A percentile compares a stretch with the other conserved stretches of the same genome.
phyloP scores from a whole-genome alignment of 2,329 filamentous ascomycete species.

The Trichoderma citrinoviride region DNA sequence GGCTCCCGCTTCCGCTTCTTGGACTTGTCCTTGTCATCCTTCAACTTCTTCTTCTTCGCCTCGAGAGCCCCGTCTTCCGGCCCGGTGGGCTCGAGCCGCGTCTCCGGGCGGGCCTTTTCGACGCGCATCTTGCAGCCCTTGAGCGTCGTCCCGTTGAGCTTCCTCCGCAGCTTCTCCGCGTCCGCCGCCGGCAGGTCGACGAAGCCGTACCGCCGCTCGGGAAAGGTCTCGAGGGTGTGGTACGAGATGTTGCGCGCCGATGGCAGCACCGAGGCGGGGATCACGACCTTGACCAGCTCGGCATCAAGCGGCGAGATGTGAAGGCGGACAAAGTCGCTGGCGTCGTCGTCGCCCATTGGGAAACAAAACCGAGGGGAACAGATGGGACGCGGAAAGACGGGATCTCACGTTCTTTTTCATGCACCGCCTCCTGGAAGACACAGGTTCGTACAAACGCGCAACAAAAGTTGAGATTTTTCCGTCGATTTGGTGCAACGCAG shows the following conservation, averaged over 20 bases:
- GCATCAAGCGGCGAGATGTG: constrained; percentile 86
- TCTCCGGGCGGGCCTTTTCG: constrained; percentile 69
- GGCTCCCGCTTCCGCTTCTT: constrained; percentile 52
- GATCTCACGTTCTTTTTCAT: not conserved
- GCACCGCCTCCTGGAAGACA: not conserved
- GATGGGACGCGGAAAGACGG: not conserved
- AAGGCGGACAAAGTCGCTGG: constrained; percentile 46
- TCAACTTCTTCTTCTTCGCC: constrained; percentile 38
- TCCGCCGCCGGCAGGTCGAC: constrained; percentile 77
- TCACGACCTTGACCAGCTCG: constrained; percentile 67
- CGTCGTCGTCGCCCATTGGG: constrained; percentile 21
- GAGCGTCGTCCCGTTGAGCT: constrained; percentile 80
- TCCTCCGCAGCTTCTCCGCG: constrained; percentile 87
- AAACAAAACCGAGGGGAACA: not conserved
- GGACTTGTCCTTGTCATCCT: constrained; percentile 34
- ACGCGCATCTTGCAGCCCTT: constrained; percentile 83
- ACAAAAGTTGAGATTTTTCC: not conserved
- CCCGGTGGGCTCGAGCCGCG: constrained; percentile 36
- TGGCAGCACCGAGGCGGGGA: constrained; percentile 65
- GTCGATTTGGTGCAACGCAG: not conserved
- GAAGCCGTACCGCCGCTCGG: constrained; percentile 87
- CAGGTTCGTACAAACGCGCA: not conserved
- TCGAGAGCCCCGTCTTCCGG: constrained; percentile 35
- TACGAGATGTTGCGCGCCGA: constrained; percentile 80
- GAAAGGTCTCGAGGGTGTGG: constrained; percentile 81